A percentile compares a stretch with the other conserved stretches of the same genome.
Conservation (phyloP, 1,284 basidiomycete genomes). For the Clitocybe nebularis region DNA sequence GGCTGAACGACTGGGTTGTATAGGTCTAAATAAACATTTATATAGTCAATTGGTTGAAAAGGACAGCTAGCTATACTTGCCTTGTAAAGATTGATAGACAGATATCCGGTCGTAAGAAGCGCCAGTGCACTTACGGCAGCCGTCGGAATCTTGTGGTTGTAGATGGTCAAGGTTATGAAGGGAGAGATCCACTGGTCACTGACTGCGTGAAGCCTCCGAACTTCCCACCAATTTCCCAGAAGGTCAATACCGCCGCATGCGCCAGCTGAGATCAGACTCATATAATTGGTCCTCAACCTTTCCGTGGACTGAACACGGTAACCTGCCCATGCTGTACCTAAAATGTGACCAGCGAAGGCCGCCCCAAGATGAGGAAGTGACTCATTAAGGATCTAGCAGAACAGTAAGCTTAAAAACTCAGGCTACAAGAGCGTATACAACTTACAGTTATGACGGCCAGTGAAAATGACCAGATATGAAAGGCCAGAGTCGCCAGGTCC, state of each 20-base stretch:
- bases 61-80: slow-evolving; percentile 20
- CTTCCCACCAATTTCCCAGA: slow-evolving; percentile 36
- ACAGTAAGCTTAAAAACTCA: no score
- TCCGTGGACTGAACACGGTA: slow-evolving; percentile 32
- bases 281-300: slow-evolving; percentile 27
- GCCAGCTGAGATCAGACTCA: slow-evolving; percentile 27
- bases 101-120: slow-evolving; percentile 28
- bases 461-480: slow-evolving; percentile 41
- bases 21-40: slow-evolving; percentile 34
- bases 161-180: background rate
- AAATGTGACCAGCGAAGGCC: slow-evolving; percentile 36
- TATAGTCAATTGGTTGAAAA: background rate
- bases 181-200: slow-evolving; percentile 14
- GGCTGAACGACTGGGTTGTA: slow-evolving; percentile 44
- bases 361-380: slow-evolving; percentile 46
- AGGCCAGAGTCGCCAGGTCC: slow-evolving; percentile 37
- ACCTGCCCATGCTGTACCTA: slow-evolving; percentile 40
- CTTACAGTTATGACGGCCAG: slow-evolving; percentile 38
- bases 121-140: slow-evolving; percentile 30
- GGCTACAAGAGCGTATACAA: no score
- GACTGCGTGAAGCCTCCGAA: slow-evolving; percentile 30
- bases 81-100: slow-evolving; percentile 37
- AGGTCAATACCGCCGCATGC: slow-evolving; percentile 34
- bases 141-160: slow-evolving; percentile 31
- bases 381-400: slow-evolving; percentile 42